Conservation (phyloP, 192 early-diverging fungal genomes). For the Globomyces pollinis-pini region DNA sequence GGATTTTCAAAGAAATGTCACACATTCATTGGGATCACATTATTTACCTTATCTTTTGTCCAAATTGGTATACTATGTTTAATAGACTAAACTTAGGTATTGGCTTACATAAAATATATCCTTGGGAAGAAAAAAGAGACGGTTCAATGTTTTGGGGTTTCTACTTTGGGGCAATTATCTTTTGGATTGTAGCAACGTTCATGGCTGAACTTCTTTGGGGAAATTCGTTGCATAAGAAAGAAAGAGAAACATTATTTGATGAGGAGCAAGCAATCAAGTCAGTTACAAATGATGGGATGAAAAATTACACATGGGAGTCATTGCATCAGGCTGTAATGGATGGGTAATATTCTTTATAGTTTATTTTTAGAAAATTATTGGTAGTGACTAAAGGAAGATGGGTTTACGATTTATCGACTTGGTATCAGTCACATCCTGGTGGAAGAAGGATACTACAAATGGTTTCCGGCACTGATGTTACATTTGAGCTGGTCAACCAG, state of each 20-base stretch:
- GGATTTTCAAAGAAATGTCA: constrained; percentile 9
- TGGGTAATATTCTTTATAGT: not conserved
- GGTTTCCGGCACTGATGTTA: constrained; percentile 39
- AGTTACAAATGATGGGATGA: not conserved
- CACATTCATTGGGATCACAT: constrained; percentile 24
- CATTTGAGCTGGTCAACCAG: too few relatives aligned
- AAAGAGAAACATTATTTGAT: not conserved
- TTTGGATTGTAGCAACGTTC: constrained; percentile 26
- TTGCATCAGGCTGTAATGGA: not conserved
- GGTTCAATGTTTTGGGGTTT: not conserved
- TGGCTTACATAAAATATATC: constrained; percentile 16
- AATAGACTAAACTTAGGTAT: constrained; percentile 18
- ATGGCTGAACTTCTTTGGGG: not conserved
- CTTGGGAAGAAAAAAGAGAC: not conserved
- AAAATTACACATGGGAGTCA: not conserved
- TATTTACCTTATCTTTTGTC: constrained; percentile 10
- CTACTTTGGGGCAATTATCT: not conserved
- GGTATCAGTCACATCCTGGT: constrained; percentile 34
- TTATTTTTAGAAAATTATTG: not conserved
- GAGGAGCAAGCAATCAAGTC: not conserved
- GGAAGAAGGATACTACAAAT: constrained; percentile 32
- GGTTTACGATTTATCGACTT: constrained; percentile 30
- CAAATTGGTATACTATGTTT: constrained; percentile 8
- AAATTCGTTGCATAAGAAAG: not conserved
- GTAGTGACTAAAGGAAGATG: constrained; percentile 38